Base-by-base conservation (phyloP, 2,329 filamentous ascomycete species). In the Venturia carpophila region DNA sequence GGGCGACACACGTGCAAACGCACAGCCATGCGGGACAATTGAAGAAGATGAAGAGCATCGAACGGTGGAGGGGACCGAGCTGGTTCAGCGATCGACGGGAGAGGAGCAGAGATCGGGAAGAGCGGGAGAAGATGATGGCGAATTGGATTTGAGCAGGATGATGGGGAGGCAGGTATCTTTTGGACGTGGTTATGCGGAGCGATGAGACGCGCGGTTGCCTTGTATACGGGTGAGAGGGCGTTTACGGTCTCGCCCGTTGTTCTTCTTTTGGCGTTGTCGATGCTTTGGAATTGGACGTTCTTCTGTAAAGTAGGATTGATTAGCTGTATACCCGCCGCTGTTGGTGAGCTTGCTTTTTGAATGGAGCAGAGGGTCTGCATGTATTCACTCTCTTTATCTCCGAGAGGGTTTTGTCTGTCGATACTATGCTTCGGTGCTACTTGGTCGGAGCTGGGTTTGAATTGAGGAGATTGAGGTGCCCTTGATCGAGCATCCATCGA, bases 101-200 rank as follows among this genome's bases (percentile, higher is more conserved):
- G 43, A 60, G 65, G 24, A 39, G 45, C 27, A 21, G 34, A 24
- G 63, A 62, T 41, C 43, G 63, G 21, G 63, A 65, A 30, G 65
- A 49, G 62, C 62, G 52, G 49, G 30, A 66, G 39, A 60, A 52
- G 62, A 61, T 45, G 62, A 58, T 64, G 62, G 41, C 41, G 34
- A 64, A 64, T 60, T 66, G 65, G 65, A 66, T 66, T 65, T 66
- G 64, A 64, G 24, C 1, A 58, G 11, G 47, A 21, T 34, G 30
- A 17, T 55, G 49, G 4, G 27, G 3, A 27, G 47, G 21, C 5
- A 27, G 47, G 11, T 27, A 52, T 52, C 47, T 52, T 52, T 52
- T 52, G 21, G 47, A 21, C 3, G 21, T 15, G 30, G n/a, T n/a
- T n/a, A n/a, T n/a, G n/a, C n/a, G n/a, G n/a, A n/a, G n/a, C n/a